These are phyloP conservation scores for Sporodiniella umbellata DNA, from an alignment of 371 early-diverging fungal species.

Conservation along the genomic window DNA sequence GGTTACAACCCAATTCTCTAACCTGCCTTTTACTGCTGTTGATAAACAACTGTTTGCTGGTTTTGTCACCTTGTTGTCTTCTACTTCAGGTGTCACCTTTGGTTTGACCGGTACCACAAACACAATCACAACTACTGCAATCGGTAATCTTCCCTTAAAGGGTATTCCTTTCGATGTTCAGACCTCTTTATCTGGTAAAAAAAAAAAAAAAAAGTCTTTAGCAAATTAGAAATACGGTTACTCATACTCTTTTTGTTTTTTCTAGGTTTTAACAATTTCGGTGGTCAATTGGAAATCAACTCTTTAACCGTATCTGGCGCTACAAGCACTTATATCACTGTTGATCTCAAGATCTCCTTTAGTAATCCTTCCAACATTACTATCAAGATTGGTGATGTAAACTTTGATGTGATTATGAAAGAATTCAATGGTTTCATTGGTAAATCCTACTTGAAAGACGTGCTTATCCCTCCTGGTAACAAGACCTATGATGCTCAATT, in stretches of 20 bases:
- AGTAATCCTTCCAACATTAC: conserved; percentile 55
- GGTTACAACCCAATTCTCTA: conserved; percentile 45
- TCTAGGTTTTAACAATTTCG: conserved; percentile 43
- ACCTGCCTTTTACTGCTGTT: conserved; percentile 44
- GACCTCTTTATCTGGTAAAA: conserved; percentile 45
- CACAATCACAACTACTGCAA: conserved; percentile 50
- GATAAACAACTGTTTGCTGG: conserved; percentile 35
- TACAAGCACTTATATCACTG: conserved; percentile 28
- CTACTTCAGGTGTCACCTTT: conserved; percentile 36
- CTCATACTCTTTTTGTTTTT: no score
- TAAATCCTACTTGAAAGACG: conserved; percentile 28
- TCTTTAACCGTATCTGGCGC: conserved; percentile 41
- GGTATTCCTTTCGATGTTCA: conserved; percentile 47
- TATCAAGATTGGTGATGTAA: conserved; percentile 48
- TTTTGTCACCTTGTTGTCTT: conserved; percentile 49
- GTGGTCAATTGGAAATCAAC: conserved; percentile 38
- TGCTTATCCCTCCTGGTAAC: conserved; percentile 47
- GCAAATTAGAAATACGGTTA: no score
- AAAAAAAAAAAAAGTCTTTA: neutral
- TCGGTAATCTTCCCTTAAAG: conserved; percentile 46
- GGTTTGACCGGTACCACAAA: conserved; percentile 48
- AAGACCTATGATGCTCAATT: conserved; percentile 38
- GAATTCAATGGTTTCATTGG: conserved; percentile 36
- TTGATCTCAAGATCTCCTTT: conserved; percentile 35
- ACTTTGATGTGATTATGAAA: conserved; percentile 40